phyloP scores from a whole-genome alignment of 1,139 yeast species.

The Yamadazyma mexicana region DNA sequence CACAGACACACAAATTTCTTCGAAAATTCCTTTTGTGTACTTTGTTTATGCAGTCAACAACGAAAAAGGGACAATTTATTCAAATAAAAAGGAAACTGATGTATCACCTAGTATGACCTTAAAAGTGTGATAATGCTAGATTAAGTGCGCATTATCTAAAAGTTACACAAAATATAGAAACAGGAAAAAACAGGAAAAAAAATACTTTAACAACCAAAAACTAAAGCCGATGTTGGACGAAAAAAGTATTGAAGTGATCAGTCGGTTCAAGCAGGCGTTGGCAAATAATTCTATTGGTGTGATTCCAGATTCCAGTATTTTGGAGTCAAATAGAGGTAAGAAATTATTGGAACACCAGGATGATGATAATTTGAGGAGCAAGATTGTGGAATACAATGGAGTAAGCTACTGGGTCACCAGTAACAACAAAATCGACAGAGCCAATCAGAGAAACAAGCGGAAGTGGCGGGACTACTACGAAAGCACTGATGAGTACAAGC shows the following conservation, averaged over 20 bases:
- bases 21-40: too few species aligned
- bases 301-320: conserved; percentile 14
- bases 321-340: conserved; percentile 36
- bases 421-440: conserved; percentile 33
- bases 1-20: too few species aligned
- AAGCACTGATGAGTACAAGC: conserved; percentile 18
- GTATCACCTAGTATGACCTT: background rate
- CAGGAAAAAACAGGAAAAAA: background rate
- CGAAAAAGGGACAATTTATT: too few species aligned
- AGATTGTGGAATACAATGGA: conserved; percentile 46
- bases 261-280: conserved; percentile 41
- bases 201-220: too few species aligned
- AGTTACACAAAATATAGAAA: too few species aligned
- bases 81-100: background rate
- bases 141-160: background rate
- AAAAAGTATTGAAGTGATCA: conserved; percentile 40
- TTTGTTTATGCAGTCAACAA: too few species aligned
- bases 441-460: conserved; percentile 31
- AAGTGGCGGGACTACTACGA: conserved; percentile 36
- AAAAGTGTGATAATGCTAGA: background rate
- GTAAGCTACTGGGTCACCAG: conserved; percentile 39
- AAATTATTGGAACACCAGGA: conserved; percentile 26
- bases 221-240: conserved; percentile 35
- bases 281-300: conserved; percentile 15
- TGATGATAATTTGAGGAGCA: conserved; percentile 28